Conservation (phyloP, 208 protist species). For the Strigomonas culicis region DNA sequence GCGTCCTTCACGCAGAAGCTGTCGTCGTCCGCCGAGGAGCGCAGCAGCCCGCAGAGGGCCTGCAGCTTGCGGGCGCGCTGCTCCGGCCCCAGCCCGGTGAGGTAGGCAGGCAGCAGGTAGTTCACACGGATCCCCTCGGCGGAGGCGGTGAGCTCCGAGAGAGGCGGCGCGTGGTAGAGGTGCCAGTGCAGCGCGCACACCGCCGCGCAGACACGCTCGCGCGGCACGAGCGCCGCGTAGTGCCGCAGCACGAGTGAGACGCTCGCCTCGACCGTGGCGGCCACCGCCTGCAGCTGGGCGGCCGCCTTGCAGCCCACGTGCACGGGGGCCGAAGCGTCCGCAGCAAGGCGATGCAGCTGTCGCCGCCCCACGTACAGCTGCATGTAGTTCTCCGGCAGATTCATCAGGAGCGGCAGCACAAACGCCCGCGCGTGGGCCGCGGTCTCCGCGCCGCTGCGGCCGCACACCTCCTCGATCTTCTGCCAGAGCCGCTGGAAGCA, state of each 20-base stretch:
- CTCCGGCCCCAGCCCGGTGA: not conserved
- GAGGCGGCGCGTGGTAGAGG: constrained; percentile 5
- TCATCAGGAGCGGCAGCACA: too few relatives aligned
- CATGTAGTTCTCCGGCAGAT: too few relatives aligned
- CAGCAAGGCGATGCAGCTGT: too few relatives aligned
- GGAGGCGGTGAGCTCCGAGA: not conserved
- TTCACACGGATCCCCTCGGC: not conserved
- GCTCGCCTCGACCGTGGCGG: constrained; percentile 12
- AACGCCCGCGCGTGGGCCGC: too few relatives aligned
- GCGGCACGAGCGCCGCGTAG: constrained; percentile 22
- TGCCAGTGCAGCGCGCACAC: constrained; percentile 26
- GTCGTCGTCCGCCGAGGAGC: too few relatives aligned
- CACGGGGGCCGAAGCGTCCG: too few relatives aligned
- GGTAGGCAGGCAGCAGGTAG: not conserved
- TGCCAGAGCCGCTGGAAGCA: too few relatives aligned
- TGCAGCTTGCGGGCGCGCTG: not conserved
- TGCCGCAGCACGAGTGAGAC: constrained; percentile 28
- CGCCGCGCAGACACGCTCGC: constrained; percentile 33
- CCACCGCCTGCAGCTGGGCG: not conserved
- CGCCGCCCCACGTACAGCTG: too few relatives aligned
- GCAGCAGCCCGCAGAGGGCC: not conserved
- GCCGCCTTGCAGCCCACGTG: too few relatives aligned
- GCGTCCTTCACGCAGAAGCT: too few relatives aligned
- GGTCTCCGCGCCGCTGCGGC: too few relatives aligned
- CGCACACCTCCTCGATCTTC: too few relatives aligned